phyloP scores from a whole-genome alignment of 495 filamentous ascomycete species.

The Filosporella fistucella region DNA sequence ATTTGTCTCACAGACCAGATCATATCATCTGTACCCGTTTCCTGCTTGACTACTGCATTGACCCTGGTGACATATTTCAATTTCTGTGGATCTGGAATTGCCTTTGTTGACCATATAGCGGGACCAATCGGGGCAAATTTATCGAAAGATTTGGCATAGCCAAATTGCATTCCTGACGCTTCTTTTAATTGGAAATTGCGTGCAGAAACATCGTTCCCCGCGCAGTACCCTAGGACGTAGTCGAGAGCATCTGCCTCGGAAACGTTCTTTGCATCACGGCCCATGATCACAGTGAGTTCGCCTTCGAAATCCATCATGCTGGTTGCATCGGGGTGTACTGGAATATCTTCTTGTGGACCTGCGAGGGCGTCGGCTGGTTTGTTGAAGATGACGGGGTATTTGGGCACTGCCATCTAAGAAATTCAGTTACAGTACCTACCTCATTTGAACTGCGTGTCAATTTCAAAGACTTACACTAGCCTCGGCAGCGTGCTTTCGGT shows the following conservation, averaged over 20 bases:
- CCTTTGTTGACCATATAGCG: no score
- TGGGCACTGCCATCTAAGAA: no score
- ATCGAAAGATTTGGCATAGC: slow-evolving; percentile 24
- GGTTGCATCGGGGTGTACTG: slow-evolving; percentile 43
- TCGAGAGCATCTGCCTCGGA: slow-evolving; percentile 32
- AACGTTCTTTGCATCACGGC: slow-evolving; percentile 40
- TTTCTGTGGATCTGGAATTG: slow-evolving; percentile 15
- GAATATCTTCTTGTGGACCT: slow-evolving; percentile 1
- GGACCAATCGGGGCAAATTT: slow-evolving; percentile 29
- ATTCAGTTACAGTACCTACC: no score
- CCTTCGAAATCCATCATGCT: slow-evolving; percentile 47
- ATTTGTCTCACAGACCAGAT: slow-evolving; percentile 7
- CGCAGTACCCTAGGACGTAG: slow-evolving; percentile 43
- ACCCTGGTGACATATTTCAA: slow-evolving; percentile 6
- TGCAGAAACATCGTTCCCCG: slow-evolving; percentile 43
- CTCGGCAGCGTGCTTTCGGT: no score
- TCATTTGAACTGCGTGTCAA: not conserved
- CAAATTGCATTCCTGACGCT: slow-evolving; percentile 19
- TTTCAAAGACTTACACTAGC: slow-evolving; percentile 4
- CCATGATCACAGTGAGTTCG: slow-evolving; percentile 42
- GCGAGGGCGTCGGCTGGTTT: not conserved
- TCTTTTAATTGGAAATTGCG: slow-evolving; percentile 38
- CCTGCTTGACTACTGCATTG: slow-evolving; percentile 12
- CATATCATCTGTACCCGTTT: slow-evolving; percentile 15
- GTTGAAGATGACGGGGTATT: not conserved